Evolutionary conservation across 805 yeast genomes (phyloP), one percentile per base, ranked within the genome.

Genomic region (Isabelozyma heimii): DNA sequence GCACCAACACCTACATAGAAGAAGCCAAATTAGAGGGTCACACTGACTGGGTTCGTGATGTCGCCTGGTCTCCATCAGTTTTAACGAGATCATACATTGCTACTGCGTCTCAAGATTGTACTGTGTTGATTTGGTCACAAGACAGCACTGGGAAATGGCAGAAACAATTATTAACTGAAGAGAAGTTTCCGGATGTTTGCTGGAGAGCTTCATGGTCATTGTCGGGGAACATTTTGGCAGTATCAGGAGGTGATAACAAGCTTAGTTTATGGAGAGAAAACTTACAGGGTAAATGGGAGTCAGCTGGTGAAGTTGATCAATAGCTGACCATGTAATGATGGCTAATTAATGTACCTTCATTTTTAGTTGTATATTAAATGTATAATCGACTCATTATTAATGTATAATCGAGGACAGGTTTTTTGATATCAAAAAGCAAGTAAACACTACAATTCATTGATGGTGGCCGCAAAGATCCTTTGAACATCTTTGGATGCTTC

Each of bases 191-290:
- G 13, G 99, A 94, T 66, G 97, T 91, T 26, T 89, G 95, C 58
- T 94, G 99, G 99, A 85, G 97, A 67, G 96, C 96, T 44, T 85
- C 95, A 57, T 94, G 99, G 99, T 90, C 97, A 10, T 77, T 91
- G 57, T 87, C 96, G 43, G 99, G 99, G 47, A 94, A 94, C 66
- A 85, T 94, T 28, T 80, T 94, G 59, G 99, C 99, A 5, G 87
- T 94, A 40, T 84, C 94, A 44, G 97, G 97, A 43, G 98, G 98
- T 47, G 98, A 94, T 67, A 91, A 91, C 69, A 90, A 88, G 71
- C 92, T 94, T 41, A 90, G 97, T 30, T 79, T 94, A 66, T 94
- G 98, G 98, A 91, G 91, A 72, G 99, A 94, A 71, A 89, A 85
- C 63, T 76, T 91, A 56, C 84, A 84, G 61, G 97, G 97, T 46